Conservation (phyloP, 345 rosid species). For the Fremontodendron californicum region DNA sequence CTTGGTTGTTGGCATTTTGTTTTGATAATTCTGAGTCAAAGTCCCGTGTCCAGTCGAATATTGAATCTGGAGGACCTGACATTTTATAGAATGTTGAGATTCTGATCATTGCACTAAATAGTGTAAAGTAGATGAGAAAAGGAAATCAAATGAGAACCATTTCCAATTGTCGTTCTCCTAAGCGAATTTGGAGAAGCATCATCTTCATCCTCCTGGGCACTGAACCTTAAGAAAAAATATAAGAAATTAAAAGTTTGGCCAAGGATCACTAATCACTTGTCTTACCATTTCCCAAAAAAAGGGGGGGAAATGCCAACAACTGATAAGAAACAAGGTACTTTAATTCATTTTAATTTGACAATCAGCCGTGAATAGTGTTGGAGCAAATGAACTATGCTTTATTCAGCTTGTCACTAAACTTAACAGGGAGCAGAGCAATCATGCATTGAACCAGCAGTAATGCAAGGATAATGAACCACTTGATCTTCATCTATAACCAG, state of each 20-base stretch:
- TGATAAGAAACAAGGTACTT: background rate
- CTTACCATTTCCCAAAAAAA: background rate
- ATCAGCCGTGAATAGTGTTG: background rate
- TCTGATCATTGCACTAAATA: slow-evolving; percentile 19
- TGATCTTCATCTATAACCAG: background rate
- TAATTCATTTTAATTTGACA: background rate
- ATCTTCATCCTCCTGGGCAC: slow-evolving; percentile 91
- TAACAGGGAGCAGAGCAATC: background rate
- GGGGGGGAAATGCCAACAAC: background rate
- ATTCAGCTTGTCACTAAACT: background rate
- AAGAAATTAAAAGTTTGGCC: background rate
- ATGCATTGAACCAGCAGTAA: background rate
- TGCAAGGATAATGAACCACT: background rate
- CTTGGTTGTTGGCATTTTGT: slow-evolving; percentile 76
- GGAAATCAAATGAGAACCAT: slow-evolving; percentile 48
- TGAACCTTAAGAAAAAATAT: slow-evolving; percentile 53
- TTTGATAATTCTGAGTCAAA: slow-evolving; percentile 64
- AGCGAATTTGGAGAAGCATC: slow-evolving; percentile 47
- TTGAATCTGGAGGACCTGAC: slow-evolving; percentile 83
- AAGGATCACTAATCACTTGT: background rate
- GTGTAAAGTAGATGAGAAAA: slow-evolving; percentile 10
- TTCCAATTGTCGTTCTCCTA: slow-evolving; percentile 94
- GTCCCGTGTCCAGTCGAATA: slow-evolving; percentile 90
- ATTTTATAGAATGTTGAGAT: slow-evolving; percentile 25
- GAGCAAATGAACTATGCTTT: background rate